A percentile compares a stretch with the other conserved stretches of the same genome.
Evolutionary conservation across 2,329 filamentous ascomycete species (phyloP).

Genomic region (Sclerotinia nivalis): DNA sequence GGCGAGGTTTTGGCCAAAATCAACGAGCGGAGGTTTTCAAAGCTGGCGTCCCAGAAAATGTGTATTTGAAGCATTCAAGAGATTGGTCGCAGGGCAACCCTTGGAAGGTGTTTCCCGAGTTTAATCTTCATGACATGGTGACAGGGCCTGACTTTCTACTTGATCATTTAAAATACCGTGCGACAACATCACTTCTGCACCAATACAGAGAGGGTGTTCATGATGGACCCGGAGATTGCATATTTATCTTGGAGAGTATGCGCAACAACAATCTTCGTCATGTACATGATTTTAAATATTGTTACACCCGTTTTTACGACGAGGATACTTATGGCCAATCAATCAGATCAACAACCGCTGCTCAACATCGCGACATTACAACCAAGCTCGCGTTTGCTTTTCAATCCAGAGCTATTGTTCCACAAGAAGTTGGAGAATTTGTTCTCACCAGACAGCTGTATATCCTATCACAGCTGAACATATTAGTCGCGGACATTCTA

Average conservation of each 20-base stretch:
- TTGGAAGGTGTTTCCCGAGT: constrained; percentile 47
- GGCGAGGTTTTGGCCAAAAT: constrained; percentile 44
- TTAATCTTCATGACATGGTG: constrained; percentile 48
- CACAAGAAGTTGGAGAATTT: constrained; percentile 24
- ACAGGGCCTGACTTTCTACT: constrained; percentile 44
- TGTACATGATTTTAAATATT: constrained; percentile 37
- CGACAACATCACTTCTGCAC: constrained; percentile 40
- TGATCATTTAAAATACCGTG: constrained; percentile 44
- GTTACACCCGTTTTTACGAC: constrained; percentile 44
- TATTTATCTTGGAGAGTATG: constrained; percentile 44
- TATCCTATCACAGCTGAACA: constrained; percentile 45
- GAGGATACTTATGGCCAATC: constrained; percentile 45
- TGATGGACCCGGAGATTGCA: constrained; percentile 43
- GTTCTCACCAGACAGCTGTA: constrained; percentile 46
- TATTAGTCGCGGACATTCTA: constrained; percentile 48
- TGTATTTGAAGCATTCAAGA: constrained; percentile 42
- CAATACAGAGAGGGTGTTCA: constrained; percentile 43
- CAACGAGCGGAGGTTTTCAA: constrained; percentile 44
- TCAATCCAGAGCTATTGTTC: constrained; percentile 15
- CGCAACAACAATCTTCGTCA: constrained; percentile 41
- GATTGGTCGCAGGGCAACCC: constrained; percentile 45
- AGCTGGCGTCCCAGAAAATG: constrained; percentile 41
- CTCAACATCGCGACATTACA: constrained; percentile 28
- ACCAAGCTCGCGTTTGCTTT: constrained; percentile 33
- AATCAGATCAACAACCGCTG: constrained; percentile 33